A percentile compares a stretch with the other conserved stretches of the same genome.
phyloP scores from a whole-genome alignment of 306 rosid species.

The Medicago truncatula region MtrunA17r5.0-ANR NC_053047.1:13996501-13997000 shows the following conservation, averaged over 20 bases:
- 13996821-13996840: not conserved
- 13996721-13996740: constrained; percentile 38
- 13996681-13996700: not conserved
- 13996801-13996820: constrained; percentile 26
- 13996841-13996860: not conserved
- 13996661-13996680: constrained; percentile 45
- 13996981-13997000: constrained; percentile 37
- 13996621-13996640: constrained; percentile 24
- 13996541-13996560: constrained; percentile 29
- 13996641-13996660: constrained; percentile 42
- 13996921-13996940: not conserved
- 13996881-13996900: not conserved
- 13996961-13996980: not conserved
- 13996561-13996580: constrained; percentile 30
- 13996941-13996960: not conserved
- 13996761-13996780: not conserved
- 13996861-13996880: not conserved
- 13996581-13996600: not conserved
- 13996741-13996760: constrained; percentile 37
- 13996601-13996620: constrained; percentile 24
- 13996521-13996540: not conserved
- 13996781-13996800: not conserved
- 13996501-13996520: too few species aligned
- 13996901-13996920: constrained; percentile 26
- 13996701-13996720: constrained; percentile 41